Percentiles rank a stretch among this genome's conserved stretches.
phyloP scores from a whole-genome alignment of 345 rosid species.

The Sisymbrium altissimum region DNA sequence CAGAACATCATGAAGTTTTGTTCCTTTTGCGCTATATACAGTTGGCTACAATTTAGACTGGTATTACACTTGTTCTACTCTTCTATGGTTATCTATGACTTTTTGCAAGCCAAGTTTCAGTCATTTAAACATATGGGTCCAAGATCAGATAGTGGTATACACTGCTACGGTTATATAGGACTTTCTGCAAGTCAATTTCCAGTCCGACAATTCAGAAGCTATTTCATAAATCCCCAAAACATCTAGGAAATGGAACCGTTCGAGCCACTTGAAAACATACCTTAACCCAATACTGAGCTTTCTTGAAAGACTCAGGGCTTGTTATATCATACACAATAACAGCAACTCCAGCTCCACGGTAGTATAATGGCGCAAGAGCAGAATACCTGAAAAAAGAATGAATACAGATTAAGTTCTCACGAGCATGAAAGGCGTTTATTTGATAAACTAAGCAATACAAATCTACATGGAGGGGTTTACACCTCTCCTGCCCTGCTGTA shows the following conservation, averaged over 20 bases:
- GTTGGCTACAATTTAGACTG: background rate
- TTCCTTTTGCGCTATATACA: background rate
- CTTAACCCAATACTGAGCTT: conserved; percentile 99
- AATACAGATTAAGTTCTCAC: background rate
- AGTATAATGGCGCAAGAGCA: conserved; percentile 95
- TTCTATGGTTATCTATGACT: background rate
- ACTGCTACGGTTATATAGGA: background rate
- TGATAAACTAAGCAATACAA: conserved; percentile 5
- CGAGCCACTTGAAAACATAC: conserved; percentile 32
- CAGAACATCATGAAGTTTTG: background rate
- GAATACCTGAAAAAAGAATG: conserved; percentile 59
- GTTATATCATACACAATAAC: conserved; percentile 96
- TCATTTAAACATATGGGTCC: background rate
- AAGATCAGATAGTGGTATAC: background rate
- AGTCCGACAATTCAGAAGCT: background rate
- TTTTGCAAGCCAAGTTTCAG: background rate
- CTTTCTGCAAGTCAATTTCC: background rate
- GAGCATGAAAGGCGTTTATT: background rate
- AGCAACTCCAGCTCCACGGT: conserved; percentile 96
- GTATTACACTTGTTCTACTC: background rate
- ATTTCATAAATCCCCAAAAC: background rate
- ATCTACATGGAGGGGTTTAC: conserved; percentile 16
- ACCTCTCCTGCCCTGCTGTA: conserved; percentile 99
- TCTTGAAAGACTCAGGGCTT: conserved; percentile 81
- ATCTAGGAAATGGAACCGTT: background rate